Evolutionary conservation across 805 yeast species (phyloP), one percentile per base, ranked within the genome.

Genomic region (Candida jianshihensis): DNA sequence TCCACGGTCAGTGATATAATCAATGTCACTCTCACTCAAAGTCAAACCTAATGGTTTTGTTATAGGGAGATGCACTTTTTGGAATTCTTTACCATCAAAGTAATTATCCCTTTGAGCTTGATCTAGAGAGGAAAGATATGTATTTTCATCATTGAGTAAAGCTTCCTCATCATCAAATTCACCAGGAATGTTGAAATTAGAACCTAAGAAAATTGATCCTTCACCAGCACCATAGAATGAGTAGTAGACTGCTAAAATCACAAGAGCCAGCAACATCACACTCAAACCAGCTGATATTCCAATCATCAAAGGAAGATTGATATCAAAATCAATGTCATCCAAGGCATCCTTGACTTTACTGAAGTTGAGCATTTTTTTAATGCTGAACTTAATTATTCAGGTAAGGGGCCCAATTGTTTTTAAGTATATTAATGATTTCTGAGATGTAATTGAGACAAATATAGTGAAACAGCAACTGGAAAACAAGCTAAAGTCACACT

Each of bases 11-110:
- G 20, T 33, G 17, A 50, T 42, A 31, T 70, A 61, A 1, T 89
- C 81, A 3, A 95, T 96, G 54, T 86, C 88, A 44, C 87, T 95
- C 47, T 87, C 95, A 19, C 86, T 84, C 16, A 81, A 60, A 2
- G 58, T 44, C 4, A 53, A 40, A 6, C 56, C 57, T 14, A 60
- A 51, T 30, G 56, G 71, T 37, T 48, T 40, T 0, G 75, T 56
- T 7, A 70, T 66, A 10, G 76, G 77, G 3, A 69, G 68, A 41
- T 61, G 62, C 35, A 36, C 47, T 53, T 51, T 31, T 34, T 52
- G 55, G 33, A 46, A 53, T 26, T 60, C 60, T 43, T 65, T 66
- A 7, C 66, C 73, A 36, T 60, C 62, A 33, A 56, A 51, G 41
- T 66, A 68, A 33, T 56, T 56, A 30, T 59, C 59, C 56, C 62